Evolutionary conservation across 805 yeast species (phyloP).

Genomic region (Danielia reshetovae): DNA sequence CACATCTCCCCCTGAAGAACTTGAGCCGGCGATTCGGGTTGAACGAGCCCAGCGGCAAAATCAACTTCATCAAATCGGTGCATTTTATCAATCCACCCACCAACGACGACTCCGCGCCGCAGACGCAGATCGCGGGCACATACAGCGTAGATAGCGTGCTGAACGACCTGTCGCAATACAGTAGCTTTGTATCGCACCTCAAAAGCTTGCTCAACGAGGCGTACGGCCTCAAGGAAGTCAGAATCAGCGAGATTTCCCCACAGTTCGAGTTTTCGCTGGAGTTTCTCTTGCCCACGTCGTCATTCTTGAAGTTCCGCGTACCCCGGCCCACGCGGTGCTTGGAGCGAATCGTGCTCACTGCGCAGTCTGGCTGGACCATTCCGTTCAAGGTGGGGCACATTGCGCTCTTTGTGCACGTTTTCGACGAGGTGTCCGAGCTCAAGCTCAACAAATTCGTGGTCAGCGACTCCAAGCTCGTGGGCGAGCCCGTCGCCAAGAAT

Average conservation of each 20-base stretch:
- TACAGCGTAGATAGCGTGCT: constrained; percentile 26
- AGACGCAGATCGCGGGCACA: constrained; percentile 34
- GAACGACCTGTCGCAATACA: constrained; percentile 17
- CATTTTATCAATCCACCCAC: constrained; percentile 34
- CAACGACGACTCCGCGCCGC: constrained; percentile 16
- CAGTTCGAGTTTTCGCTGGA: constrained; percentile 38
- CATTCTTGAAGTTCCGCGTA: constrained; percentile 13
- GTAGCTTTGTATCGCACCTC: constrained; percentile 23
- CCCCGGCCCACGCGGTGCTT: constrained; percentile 21
- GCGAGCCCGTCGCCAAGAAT: constrained; percentile 2
- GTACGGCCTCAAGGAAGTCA: constrained; percentile 42
- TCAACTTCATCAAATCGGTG: constrained; percentile 27
- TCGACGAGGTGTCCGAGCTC: constrained; percentile 36
- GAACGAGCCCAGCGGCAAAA: constrained; percentile 26
- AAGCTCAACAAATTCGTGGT: constrained; percentile 45
- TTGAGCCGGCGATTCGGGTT: constrained; percentile 19
- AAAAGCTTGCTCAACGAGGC: constrained; percentile 38
- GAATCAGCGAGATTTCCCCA: constrained; percentile 46
- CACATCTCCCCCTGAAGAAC: constrained; percentile 24
- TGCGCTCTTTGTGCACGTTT: constrained; percentile 42
- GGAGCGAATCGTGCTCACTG: constrained; percentile 31
- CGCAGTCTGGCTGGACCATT: constrained; percentile 50
- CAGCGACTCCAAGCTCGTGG: constrained; percentile 32
- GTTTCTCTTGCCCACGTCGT: constrained; percentile 8
- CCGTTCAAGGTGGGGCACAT: constrained; percentile 45